phyloP scores from a whole-genome alignment of 345 rosid species.

The Acer yangbiense region DNA sequence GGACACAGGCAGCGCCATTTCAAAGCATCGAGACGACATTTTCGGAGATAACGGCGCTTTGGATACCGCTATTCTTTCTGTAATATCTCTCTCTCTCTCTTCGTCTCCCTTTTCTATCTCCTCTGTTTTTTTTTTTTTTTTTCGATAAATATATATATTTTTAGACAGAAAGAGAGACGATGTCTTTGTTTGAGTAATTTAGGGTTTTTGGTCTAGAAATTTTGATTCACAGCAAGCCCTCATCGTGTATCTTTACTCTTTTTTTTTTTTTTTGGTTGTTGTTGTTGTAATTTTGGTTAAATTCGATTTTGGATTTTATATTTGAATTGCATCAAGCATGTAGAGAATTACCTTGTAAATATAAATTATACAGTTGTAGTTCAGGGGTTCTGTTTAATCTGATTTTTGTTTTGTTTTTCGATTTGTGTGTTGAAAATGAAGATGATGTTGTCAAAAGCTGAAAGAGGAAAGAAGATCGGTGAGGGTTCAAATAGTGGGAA shows the following conservation, averaged over 20 bases:
- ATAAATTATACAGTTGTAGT: background rate
- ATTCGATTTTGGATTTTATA: background rate
- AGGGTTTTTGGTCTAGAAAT: slow-evolving; percentile 22
- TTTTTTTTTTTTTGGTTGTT: too few relatives aligned
- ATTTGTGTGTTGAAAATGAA: slow-evolving; percentile 10
- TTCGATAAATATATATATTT: background rate
- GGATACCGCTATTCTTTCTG: slow-evolving; percentile 12
- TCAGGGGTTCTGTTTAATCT: slow-evolving; percentile 6
- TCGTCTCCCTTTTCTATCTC: background rate
- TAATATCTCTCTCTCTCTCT: background rate
- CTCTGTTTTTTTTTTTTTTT: background rate
- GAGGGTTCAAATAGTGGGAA: slow-evolving; percentile 50
- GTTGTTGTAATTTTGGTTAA: background rate
- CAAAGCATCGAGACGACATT: slow-evolving; percentile 12
- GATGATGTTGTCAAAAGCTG: slow-evolving; percentile 57
- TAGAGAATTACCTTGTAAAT: background rate
- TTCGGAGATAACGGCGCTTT: background rate
- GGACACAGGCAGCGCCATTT: slow-evolving; percentile 42
- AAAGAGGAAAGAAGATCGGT: slow-evolving; percentile 53
- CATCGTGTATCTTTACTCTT: slow-evolving; percentile 7
- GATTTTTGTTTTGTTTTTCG: background rate
- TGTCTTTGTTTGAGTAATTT: slow-evolving; percentile 14
- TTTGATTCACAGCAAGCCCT: slow-evolving; percentile 21
- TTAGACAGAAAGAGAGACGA: slow-evolving; percentile 14
- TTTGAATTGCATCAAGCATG: background rate